These are phyloP conservation scores for Nannizzia gypsea DNA, from an alignment of 2,329 filamentous ascomycete genomes.

Conservation along the genomic window DNA sequence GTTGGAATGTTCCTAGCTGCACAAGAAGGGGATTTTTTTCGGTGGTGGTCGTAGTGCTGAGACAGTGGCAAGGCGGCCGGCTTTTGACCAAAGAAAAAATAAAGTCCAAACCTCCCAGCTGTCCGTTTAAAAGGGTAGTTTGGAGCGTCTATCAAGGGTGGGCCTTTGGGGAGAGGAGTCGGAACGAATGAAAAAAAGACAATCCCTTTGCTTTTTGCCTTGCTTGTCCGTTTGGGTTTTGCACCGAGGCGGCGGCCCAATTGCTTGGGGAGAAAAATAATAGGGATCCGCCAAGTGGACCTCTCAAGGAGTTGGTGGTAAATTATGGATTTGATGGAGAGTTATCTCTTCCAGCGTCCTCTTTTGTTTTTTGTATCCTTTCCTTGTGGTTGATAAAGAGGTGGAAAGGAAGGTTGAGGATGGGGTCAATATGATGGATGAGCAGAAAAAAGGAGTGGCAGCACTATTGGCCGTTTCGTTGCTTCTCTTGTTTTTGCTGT, in stretches of 20 bases:
- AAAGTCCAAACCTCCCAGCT: not conserved
- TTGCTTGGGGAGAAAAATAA: not conserved
- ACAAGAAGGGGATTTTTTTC: not conserved
- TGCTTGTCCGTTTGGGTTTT: constrained; percentile 1
- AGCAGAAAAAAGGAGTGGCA: not conserved
- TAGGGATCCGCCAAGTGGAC: constrained; percentile 3
- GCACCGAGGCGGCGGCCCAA: not conserved
- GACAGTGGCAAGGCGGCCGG: constrained; percentile 5
- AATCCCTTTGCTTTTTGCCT: not conserved
- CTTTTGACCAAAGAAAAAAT: constrained; percentile 3
- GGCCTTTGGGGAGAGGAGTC: constrained; percentile 1
- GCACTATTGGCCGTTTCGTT: not conserved
- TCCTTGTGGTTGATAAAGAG: not conserved
- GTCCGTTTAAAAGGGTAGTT: constrained; percentile 1
- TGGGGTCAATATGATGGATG: not conserved
- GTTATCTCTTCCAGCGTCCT: not conserved
- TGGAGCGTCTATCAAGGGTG: constrained; percentile 1
- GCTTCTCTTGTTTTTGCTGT: not conserved
- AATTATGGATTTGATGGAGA: not conserved
- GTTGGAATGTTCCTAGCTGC: constrained; percentile 4
- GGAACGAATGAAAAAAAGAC: not conserved
- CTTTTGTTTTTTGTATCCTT: not conserved
- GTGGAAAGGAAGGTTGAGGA: not conserved
- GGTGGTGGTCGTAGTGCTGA: not conserved
- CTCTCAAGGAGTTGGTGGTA: not conserved